A percentile compares a stretch with the other conserved stretches of the same genome.
These are phyloP conservation scores for Wickerhamomyces queroliae DNA, from an alignment of 805 yeast species.

Conservation along the genomic window DNA sequence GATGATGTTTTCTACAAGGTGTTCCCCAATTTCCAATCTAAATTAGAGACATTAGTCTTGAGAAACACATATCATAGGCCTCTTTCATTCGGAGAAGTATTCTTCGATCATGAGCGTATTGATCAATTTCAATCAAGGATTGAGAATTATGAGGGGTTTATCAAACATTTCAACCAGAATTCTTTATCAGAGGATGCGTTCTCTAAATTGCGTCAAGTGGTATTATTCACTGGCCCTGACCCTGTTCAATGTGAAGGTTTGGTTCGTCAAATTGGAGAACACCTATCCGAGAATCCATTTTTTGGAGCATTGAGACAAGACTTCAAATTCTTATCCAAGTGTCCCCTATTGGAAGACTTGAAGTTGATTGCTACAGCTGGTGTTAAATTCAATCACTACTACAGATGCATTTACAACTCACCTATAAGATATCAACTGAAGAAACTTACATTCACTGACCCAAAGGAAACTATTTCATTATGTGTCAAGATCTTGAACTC, in stretches of 20 bases:
- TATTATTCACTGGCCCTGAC: background rate
- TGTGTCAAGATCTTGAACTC: slow-evolving; percentile 7
- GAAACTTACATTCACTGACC: background rate
- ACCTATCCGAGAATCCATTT: background rate
- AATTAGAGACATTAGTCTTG: slow-evolving; percentile 1
- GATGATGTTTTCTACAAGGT: background rate
- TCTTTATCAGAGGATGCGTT: background rate
- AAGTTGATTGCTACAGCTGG: background rate
- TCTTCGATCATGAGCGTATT: background rate
- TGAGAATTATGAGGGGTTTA: background rate
- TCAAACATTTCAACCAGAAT: background rate
- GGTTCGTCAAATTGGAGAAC: no score
- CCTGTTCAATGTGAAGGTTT: background rate
- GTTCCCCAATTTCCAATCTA: background rate
- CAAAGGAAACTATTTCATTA: slow-evolving; percentile 3
- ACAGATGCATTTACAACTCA: background rate
- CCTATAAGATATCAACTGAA: background rate
- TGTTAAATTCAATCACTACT: slow-evolving; percentile 1
- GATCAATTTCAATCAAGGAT: background rate
- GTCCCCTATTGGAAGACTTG: background rate
- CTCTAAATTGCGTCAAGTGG: background rate
- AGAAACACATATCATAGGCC: background rate
- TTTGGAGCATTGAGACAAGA: background rate
- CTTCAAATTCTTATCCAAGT: background rate
- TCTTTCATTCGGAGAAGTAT: background rate